Percentiles rank a stretch among this genome's conserved stretches.
These are phyloP conservation scores for Trypethelium eluteriae DNA, from an alignment of 495 filamentous ascomycete species.

Conservation along the genomic window DNA sequence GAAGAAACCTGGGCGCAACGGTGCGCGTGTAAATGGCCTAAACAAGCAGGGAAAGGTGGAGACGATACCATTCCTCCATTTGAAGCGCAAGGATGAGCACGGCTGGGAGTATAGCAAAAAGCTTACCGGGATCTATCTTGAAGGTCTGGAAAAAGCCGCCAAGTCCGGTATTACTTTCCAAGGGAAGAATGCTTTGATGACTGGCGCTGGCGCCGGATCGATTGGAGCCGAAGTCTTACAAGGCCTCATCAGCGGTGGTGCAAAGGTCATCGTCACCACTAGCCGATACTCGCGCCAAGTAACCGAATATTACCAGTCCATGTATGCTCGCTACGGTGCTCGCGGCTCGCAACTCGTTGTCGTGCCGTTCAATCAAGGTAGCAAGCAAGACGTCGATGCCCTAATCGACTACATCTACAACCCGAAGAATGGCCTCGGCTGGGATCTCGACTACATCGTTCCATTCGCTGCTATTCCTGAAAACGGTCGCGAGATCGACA, in stretches of 20 bases:
- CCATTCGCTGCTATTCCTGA: constrained; percentile 97
- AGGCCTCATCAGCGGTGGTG: constrained; percentile 91
- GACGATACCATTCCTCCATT: constrained; percentile 94
- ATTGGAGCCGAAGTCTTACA: constrained; percentile 98
- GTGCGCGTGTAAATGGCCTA: constrained; percentile 46
- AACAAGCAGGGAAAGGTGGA: constrained; percentile 80
- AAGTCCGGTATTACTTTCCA: constrained; percentile 80
- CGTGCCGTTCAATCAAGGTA: constrained; percentile 97
- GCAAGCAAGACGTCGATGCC: constrained; percentile 92
- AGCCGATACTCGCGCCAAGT: constrained; percentile 94
- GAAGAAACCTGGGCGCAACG: constrained; percentile 60
- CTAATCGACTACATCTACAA: constrained; percentile 95
- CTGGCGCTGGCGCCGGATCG: constrained; percentile 92
- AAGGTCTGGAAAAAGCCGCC: constrained; percentile 83
- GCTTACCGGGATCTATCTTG: constrained; percentile 83
- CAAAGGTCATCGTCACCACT: constrained; percentile 91
- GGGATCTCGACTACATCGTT: constrained; percentile 94
- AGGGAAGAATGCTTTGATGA: constrained; percentile 96
- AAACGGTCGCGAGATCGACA: constrained; percentile 95
- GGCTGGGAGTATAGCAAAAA: constrained; percentile 99
- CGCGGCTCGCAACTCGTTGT: constrained; percentile 95
- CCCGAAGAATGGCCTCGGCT: constrained; percentile 89
- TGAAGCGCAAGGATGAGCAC: constrained; percentile 88
- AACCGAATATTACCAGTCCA: constrained; percentile 97
- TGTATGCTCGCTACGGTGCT: constrained; percentile 90